phyloP scores from a whole-genome alignment of 352 stramenopile genomes.

The Pythium graminicola region DNA sequence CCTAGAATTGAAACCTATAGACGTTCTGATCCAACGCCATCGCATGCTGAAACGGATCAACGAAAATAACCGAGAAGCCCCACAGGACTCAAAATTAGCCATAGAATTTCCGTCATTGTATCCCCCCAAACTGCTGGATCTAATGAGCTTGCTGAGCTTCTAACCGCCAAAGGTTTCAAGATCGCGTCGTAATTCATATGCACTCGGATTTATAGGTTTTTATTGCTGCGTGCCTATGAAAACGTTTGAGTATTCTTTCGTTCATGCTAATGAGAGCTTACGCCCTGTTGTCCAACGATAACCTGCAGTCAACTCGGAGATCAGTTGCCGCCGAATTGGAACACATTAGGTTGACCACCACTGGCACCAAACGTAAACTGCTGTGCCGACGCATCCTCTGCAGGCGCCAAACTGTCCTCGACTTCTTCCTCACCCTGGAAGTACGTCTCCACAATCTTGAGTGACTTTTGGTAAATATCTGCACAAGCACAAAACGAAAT shows the following conservation, averaged over 20 bases:
- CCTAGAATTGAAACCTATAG: neutral
- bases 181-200: neutral
- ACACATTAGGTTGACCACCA: constrained; percentile 63
- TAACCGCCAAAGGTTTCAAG: neutral
- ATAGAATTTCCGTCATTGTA: neutral
- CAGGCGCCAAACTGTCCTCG: constrained; percentile 76
- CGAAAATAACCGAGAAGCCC: neutral
- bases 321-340: constrained; percentile 80
- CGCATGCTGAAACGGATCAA: neutral
- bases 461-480: constrained; percentile 90
- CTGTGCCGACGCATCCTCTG: constrained; percentile 61
- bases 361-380: constrained; percentile 76
- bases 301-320: neutral
- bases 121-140: neutral
- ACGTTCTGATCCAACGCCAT: neutral
- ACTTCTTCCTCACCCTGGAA: constrained; percentile 98
- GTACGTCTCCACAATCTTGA: constrained; percentile 97
- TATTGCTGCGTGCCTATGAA: constrained; percentile 9
- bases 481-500: neutral
- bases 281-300: neutral
- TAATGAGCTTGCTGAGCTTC: neutral
- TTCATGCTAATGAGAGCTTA: neutral
- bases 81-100: neutral
- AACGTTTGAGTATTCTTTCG: constrained; percentile 4
- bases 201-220: too few relatives aligned